Base-by-base conservation (phyloP, 2,329 filamentous ascomycete genomes). In the Talaromyces sp. region DNA sequence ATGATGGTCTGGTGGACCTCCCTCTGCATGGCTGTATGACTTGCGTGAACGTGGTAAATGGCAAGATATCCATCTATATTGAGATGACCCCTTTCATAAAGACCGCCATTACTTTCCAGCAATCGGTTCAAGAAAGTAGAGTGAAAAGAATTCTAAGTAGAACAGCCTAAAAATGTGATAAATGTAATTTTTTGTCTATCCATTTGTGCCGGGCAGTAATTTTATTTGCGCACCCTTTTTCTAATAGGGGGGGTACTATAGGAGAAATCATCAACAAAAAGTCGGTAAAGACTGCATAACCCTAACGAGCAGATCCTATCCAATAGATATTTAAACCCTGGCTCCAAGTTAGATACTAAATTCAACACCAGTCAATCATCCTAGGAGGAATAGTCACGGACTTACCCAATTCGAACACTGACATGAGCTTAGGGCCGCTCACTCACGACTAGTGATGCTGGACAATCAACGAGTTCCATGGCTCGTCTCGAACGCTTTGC, bases 401-500 rank as follows among this genome's bases (percentile, higher is more conserved):
- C 25, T 6, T 48, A 48, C 45, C 45, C 31, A 3, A 35, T 10
- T 48, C 28, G 10, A 6, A 2, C 3, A 21, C 10, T 21, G 10
- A 2, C 45, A 48, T 48, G 5, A 13, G 10, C n/a, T 9, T 48
- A 3, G 45, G 9, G 5, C 10, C 28, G 25, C 45, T 21, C 33
- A 25, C 8, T 33, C 45, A 48, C 13, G 28, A 13, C n/a, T 48
- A 10, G 5, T 48, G 19, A 10, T 13, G n/a, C 19, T 19, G 45
- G 17, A 33, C n/a, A 21, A 19, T 28, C 10, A 48, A 19, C 28
- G 28, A 33, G 28, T 48, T 48, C 45, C 28, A 48, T 21, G 45
- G 45, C 45, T 48, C 45, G n/a, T 48, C 45, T 35, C 45, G 45
- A 48, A 21, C n/a, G 45, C 45, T 48, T 48, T 48, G 45, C 45